Base-by-base conservation (phyloP, 2,329 filamentous ascomycete genomes). In the Ascochyta pisi region DNA sequence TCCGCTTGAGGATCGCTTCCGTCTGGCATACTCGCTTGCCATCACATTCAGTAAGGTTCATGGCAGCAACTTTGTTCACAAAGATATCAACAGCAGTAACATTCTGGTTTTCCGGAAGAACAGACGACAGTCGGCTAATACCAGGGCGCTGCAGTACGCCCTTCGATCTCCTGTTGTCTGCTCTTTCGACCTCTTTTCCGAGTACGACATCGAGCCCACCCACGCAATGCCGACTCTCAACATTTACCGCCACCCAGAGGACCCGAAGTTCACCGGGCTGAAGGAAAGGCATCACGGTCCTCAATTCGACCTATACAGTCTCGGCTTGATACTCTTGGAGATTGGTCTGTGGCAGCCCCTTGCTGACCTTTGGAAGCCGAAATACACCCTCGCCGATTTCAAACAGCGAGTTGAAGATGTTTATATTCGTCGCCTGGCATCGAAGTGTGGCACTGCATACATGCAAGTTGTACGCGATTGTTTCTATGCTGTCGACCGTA, bases 21-120 rank as follows among this genome's bases (percentile, higher is more conserved):
- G 87, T 13, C 80, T 94, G 46, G 90, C 90, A 3, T 83, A 89
- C 49, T 90, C 91, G 61, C 79, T 93, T 3, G 85, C 85, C 29
- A 88, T 87, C 61, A 89, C 89, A 3, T 82, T 93, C 31, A 90
- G 90, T 66, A 87, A 89, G 61, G 80, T 93, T 72, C 90, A 93
- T 68, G 82, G 84, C 2, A 82, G 88, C 37, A 85, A 86, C 13
- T 84, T 92, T 48, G 84, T 83, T 6, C 90, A 93, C 71, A 88
- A 89, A 4, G 88, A 89, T 64, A 82, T 94, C 27, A 79, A 84
- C 43, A 86, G 86, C 62, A 83, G 81, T 37, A 90, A 88, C 56
- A 82, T 93, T 15, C 83, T 89, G 0, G 91, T 93, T 48, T 87
- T 86, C 50, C 66, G 63, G 29, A 77, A 76, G 59, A 70, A 62